Percentiles rank a stretch among this genome's conserved stretches.
Evolutionary conservation across 2,329 filamentous ascomycete species (phyloP).

Genomic region (Colletotrichum tropicicola): DNA sequence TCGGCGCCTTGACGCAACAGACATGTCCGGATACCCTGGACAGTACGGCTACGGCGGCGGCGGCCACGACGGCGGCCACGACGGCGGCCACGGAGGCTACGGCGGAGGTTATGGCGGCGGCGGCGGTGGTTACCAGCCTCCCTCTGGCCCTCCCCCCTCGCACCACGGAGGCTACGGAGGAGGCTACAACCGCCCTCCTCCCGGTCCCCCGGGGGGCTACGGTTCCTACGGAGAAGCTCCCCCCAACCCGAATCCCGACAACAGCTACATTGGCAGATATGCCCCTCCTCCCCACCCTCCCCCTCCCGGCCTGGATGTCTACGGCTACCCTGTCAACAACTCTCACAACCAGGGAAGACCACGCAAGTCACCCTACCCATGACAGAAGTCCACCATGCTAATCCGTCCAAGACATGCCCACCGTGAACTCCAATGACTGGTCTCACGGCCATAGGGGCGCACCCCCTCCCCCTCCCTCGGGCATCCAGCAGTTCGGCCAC

Average conservation of each 20-base stretch:
- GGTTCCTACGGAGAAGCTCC: conserved; percentile 36
- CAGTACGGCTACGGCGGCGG: conserved; percentile 48
- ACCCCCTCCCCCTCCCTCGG: conserved; percentile 55
- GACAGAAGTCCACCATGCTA: not conserved
- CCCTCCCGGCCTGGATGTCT: conserved; percentile 52
- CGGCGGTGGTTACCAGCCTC: conserved; percentile 41
- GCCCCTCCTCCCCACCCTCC: conserved; percentile 48
- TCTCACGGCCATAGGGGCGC: conserved; percentile 39
- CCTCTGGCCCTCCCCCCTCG: conserved; percentile 36
- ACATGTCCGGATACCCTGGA: conserved; percentile 47
- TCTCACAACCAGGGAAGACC: conserved; percentile 22
- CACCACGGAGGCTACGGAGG: conserved; percentile 32
- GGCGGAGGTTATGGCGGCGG: conserved; percentile 38
- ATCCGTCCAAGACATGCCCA: conserved; percentile 27
- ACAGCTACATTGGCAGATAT: conserved; percentile 32
- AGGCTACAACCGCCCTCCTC: conserved; percentile 29
- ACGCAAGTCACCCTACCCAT: conserved; percentile 9
- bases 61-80: conserved; percentile 40
- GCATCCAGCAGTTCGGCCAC: conserved; percentile 68
- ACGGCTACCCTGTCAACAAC: conserved; percentile 54
- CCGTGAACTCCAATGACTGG: conserved; percentile 37
- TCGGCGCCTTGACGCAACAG: not conserved
- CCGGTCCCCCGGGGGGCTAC: conserved; percentile 35
- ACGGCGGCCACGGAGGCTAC: conserved; percentile 39
- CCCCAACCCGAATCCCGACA: conserved; percentile 31